phyloP scores from a whole-genome alignment of 2,329 filamentous ascomycete genomes.

The Xylariaceae sp. region DNA sequence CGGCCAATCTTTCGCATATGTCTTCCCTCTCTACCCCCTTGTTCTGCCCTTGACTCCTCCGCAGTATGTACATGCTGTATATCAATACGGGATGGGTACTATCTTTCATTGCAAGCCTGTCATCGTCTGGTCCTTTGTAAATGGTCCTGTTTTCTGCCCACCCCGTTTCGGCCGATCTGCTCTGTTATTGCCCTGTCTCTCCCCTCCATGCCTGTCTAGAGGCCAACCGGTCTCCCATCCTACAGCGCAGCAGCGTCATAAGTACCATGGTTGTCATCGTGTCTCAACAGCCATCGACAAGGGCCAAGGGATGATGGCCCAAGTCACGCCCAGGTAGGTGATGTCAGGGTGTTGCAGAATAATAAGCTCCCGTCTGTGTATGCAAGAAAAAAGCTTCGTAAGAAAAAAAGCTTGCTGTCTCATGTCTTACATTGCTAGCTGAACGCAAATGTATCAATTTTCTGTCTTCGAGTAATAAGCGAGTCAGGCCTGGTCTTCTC shows the following conservation, averaged over 20 bases:
- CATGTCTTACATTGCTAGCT: slow-evolving; percentile 18
- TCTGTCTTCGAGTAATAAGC: not conserved
- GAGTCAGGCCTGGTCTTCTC: not conserved
- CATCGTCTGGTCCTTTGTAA: not conserved
- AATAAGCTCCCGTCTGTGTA: slow-evolving; percentile 24
- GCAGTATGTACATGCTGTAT: not conserved
- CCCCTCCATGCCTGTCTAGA: not conserved
- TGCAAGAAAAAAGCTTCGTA: slow-evolving; percentile 1
- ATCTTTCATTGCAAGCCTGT: not conserved
- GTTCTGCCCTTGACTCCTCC: not conserved
- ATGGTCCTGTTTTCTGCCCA: not conserved
- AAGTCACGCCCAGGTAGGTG: slow-evolving; percentile 2
- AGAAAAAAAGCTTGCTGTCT: not conserved
- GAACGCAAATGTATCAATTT: slow-evolving; percentile 1
- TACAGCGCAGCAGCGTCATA: slow-evolving; percentile 13
- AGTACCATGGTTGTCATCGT: slow-evolving; percentile 4
- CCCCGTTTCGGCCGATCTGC: not conserved
- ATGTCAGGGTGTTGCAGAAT: slow-evolving; percentile 20
- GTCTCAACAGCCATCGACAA: slow-evolving; percentile 1
- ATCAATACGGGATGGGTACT: too few relatives aligned
- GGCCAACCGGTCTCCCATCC: not conserved
- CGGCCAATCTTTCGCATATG: slow-evolving; percentile 6
- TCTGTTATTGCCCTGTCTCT: slow-evolving; percentile 4
- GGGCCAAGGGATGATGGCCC: not conserved
- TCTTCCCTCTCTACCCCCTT: not conserved